These are phyloP conservation scores for Capsella rubella DNA, from an alignment of 441 rosid genomes.

Conservation along the genomic window DNA sequence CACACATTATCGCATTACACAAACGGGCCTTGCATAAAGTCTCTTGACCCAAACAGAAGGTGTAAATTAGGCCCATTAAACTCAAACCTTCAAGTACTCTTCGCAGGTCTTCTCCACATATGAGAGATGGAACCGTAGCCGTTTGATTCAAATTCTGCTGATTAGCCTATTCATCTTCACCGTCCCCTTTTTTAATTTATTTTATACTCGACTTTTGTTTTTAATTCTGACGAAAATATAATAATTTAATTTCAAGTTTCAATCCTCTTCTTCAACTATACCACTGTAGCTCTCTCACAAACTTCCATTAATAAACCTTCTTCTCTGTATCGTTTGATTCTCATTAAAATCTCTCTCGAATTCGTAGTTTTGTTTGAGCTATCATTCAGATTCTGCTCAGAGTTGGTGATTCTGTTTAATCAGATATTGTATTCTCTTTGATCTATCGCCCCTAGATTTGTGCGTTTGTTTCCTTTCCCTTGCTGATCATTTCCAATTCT, in stretches of 20 bases:
- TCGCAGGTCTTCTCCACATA: slow-evolving; percentile 31
- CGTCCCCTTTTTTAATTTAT: background rate
- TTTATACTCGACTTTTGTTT: background rate
- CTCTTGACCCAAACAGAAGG: background rate
- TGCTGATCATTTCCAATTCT: too few species aligned
- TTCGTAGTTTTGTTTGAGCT: too few species aligned
- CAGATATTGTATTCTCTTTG: too few species aligned
- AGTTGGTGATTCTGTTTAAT: too few species aligned
- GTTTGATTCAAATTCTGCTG: slow-evolving; percentile 29
- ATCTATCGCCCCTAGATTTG: too few species aligned
- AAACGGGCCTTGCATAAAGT: background rate
- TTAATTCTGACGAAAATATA: slow-evolving; percentile 5
- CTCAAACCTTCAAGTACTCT: background rate
- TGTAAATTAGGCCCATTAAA: slow-evolving; percentile 8
- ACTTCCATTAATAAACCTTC: too few species aligned
- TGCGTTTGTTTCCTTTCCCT: too few species aligned
- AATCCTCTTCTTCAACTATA: background rate
- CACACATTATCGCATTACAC: background rate
- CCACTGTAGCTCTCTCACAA: too few species aligned
- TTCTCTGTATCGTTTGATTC: too few species aligned
- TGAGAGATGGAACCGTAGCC: background rate
- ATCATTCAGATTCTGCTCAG: too few species aligned
- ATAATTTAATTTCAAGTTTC: slow-evolving; percentile 3
- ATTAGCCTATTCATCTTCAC: slow-evolving; percentile 23
- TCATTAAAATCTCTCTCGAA: too few species aligned